phyloP scores from a whole-genome alignment of 768 basidiomycete genomes.

The Strobilomyces dryophilus region DNA sequence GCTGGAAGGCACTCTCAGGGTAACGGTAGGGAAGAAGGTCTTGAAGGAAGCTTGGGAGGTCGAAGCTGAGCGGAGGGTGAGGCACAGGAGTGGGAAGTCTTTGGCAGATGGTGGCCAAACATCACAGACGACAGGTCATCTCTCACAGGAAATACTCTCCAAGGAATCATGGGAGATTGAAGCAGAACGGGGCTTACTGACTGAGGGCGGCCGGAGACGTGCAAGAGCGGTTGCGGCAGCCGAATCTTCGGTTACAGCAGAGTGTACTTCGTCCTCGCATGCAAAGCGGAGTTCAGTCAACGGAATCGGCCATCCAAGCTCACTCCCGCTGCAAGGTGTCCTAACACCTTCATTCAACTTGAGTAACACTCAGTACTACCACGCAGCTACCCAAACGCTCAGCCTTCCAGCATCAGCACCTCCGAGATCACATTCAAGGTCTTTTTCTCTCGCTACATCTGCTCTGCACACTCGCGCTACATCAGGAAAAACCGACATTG shows the following conservation, averaged over 20 bases:
- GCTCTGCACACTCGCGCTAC: constrained; percentile 6
- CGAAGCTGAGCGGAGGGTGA: constrained; percentile 57
- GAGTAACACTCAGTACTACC: constrained; percentile 57
- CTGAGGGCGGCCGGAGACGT: constrained; percentile 68
- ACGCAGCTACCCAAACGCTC: constrained; percentile 50
- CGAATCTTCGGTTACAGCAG: constrained; percentile 22
- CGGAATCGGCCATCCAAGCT: constrained; percentile 25
- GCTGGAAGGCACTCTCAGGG: constrained; percentile 45
- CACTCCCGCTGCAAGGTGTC: constrained; percentile 20
- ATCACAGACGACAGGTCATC: background rate
- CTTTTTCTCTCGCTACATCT: constrained; percentile 51
- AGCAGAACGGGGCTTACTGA: constrained; percentile 68
- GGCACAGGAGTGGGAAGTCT: constrained; percentile 36
- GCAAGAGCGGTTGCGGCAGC: constrained; percentile 47
- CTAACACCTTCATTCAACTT: constrained; percentile 32
- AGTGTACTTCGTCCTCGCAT: constrained; percentile 4
- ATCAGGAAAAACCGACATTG: constrained; percentile 37
- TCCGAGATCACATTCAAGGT: constrained; percentile 49
- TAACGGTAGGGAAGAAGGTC: constrained; percentile 67
- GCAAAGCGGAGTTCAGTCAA: constrained; percentile 14
- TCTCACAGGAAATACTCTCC: constrained; percentile 28
- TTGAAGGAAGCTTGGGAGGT: constrained; percentile 78
- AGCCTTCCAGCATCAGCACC: constrained; percentile 60
- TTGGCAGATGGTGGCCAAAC: constrained; percentile 15
- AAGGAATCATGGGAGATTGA: constrained; percentile 83